A percentile compares a stretch with the other conserved stretches of the same genome.
Conservation (phyloP, 768 basidiomycete genomes). For the Panellus pusillus region DNA sequence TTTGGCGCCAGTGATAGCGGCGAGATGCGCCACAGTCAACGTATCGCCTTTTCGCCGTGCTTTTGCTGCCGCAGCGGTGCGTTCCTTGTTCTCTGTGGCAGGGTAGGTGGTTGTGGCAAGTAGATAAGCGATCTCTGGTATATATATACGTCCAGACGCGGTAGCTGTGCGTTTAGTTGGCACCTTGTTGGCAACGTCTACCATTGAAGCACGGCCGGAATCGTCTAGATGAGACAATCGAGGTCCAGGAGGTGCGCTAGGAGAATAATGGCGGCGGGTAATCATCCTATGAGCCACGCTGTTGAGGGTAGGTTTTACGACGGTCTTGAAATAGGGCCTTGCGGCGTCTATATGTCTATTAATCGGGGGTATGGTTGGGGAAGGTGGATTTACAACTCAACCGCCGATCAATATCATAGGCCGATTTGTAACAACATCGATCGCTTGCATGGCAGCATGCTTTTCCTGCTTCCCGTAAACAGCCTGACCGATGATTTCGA, state of each 20-base stretch:
- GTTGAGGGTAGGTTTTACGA: conserved; percentile 1
- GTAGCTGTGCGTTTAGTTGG: conserved; percentile 68
- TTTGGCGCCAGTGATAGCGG: conserved; percentile 87
- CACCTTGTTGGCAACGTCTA: conserved; percentile 70
- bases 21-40: conserved; percentile 76
- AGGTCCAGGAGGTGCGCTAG: conserved; percentile 21
- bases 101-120: conserved; percentile 52
- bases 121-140: conserved; percentile 64
- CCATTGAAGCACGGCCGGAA: conserved; percentile 76
- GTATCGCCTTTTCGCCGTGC: conserved; percentile 66
- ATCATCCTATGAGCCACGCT: background rate
- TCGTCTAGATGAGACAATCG: conserved; percentile 72
- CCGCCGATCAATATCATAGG: conserved; percentile 95
- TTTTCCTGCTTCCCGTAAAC: conserved; percentile 74
- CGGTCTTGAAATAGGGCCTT: background rate
- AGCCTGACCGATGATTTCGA: conserved; percentile 61
- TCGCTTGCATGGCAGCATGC: conserved; percentile 82
- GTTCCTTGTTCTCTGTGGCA: conserved; percentile 6
- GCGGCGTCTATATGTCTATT: background rate
- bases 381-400: conserved; percentile 51
- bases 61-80: conserved; percentile 40
- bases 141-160: conserved; percentile 70
- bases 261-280: conserved; percentile 15
- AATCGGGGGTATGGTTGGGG: background rate
- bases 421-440: conserved; percentile 73